Evolutionary conservation across 2,329 filamentous ascomycete species (phyloP).

Genomic region (Trichoderma sp.): DNA sequence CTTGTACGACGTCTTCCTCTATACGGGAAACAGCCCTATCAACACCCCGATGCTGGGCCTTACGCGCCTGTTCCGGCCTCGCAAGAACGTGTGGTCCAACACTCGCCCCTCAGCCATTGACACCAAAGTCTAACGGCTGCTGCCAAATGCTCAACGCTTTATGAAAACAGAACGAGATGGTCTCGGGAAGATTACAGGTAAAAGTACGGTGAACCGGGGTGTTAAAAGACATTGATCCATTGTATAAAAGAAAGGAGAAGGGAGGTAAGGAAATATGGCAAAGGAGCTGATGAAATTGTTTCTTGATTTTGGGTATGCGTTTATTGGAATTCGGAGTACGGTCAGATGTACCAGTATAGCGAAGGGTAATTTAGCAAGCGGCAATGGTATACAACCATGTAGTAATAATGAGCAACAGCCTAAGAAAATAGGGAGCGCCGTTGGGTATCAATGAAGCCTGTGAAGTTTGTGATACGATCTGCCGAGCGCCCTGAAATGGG

Average conservation of each 20-base stretch:
- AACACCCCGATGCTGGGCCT: slow-evolving; percentile 68
- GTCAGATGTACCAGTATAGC: slow-evolving; percentile 16
- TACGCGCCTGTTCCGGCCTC: slow-evolving; percentile 48
- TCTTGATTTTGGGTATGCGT: neutral
- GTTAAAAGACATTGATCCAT: neutral
- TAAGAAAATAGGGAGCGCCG: neutral
- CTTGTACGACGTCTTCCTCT: slow-evolving; percentile 68
- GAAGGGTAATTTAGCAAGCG: slow-evolving; percentile 13
- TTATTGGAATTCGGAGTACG: slow-evolving; percentile 11
- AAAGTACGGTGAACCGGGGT: neutral
- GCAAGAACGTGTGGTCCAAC: slow-evolving; percentile 42
- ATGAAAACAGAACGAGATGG: slow-evolving; percentile 21
- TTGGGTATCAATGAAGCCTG: slow-evolving; percentile 5
- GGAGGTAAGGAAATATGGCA: neutral
- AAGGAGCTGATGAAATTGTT: neutral
- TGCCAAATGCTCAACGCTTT: neutral
- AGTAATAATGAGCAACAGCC: neutral
- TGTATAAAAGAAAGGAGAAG: slow-evolving; percentile 2
- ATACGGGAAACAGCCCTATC: slow-evolving; percentile 68
- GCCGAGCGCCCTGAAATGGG: neutral
- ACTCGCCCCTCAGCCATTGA: slow-evolving; percentile 32
- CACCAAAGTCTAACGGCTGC: slow-evolving; percentile 25
- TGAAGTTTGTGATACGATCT: neutral
- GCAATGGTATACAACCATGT: neutral
- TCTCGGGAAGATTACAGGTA: slow-evolving; percentile 16